These are phyloP conservation scores for Marchantia polymorpha DNA, from an alignment of 225 moss, liverwort and hornwort species.

Conservation along the genomic window DNA sequence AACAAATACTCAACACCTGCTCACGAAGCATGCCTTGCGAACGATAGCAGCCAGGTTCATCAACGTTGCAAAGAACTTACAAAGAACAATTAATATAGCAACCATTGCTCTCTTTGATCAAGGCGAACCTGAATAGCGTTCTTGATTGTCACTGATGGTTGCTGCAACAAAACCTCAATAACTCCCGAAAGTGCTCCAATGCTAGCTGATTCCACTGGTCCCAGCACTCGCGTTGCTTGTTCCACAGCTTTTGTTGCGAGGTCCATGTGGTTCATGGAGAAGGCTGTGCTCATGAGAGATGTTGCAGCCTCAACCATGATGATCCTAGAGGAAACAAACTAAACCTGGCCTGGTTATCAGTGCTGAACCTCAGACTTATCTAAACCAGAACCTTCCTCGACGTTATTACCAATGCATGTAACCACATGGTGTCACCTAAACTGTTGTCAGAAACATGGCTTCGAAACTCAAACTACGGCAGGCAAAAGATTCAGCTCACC, in stretches of 20 bases:
- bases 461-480: background rate
- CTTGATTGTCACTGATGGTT: slow-evolving; percentile 51
- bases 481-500: background rate
- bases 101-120: background rate
- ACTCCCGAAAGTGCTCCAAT: slow-evolving; percentile 53
- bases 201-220: slow-evolving; percentile 44
- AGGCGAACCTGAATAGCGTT: slow-evolving; percentile 45
- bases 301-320: background rate
- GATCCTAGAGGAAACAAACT: background rate
- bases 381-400: no score
- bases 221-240: slow-evolving; percentile 24
- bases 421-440: no score
- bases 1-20: no score
- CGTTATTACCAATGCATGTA: no score
- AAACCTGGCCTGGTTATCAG: no score
- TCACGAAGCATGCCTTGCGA: no score
- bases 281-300: slow-evolving; percentile 2
- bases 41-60: no score
- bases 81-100: background rate
- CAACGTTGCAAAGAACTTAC: no score
- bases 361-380: no score
- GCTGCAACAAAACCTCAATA: slow-evolving; percentile 53
- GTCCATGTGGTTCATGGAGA: slow-evolving; percentile 7
- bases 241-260: background rate
- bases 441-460: no score